Evolutionary conservation across 2,329 filamentous ascomycete species (phyloP), one percentile per base, ranked within the genome.

Genomic region (Xylaria sp.): DNA sequence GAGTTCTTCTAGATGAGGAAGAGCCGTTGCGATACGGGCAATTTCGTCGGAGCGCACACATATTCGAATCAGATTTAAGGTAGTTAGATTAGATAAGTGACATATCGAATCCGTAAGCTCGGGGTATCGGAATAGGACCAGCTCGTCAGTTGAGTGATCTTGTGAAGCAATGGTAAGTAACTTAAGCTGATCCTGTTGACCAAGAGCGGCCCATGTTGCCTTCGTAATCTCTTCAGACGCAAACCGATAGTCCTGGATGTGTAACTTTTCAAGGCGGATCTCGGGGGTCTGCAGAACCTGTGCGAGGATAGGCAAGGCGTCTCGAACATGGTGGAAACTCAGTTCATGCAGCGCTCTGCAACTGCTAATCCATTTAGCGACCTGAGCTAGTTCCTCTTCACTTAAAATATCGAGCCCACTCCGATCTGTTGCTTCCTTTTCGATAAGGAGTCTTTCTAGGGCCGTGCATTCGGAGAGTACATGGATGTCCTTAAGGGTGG

Each of bases 1-100:
- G 15, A 91, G 76, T 13, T 86, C 83, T 69, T 89, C 86, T 0
- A 92, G 80, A 17, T 80, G 73, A 0, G 77, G 77, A 10, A 89
- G 77, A 10, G 79, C 75, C 1, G 74, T 66, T 27, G 84, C 80
- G 17, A 91, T 79, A 2, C 72, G 72, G 11, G 79, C 74, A 38
- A 90, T 78, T 44, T 90, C 84, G 9, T 79, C 75, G 7, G 83
- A 78, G 0, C 77, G 80, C 65, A 90, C 83, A 1, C 81, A 83
- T 4, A 87, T 81, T 33, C 84, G 80, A 36, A 83, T 80, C 1
- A 89, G 76, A 42, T 86, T 82, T 2, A 91, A 79, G 22, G 84
- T 80, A 27, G 80, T 83, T 17, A 91, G 81, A 9, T 85, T 79
- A 22, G 75, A 81, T 22, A 90, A 78, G 31, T 79, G 77, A 68